Evolutionary conservation across 805 yeast genomes (phyloP).

Genomic region (Wickerhamiella allomyrinae): DNA sequence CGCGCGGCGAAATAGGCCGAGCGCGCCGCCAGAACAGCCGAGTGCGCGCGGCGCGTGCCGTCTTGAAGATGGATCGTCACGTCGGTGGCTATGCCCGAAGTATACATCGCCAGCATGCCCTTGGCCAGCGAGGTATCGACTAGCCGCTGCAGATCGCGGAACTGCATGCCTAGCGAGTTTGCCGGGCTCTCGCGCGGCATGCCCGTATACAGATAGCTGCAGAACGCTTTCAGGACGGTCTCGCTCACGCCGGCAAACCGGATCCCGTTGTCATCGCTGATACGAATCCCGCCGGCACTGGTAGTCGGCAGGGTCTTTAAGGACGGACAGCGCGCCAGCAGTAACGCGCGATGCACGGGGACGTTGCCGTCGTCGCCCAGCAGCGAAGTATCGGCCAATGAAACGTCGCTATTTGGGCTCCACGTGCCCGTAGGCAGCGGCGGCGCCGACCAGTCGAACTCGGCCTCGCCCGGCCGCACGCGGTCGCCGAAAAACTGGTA

Average conservation of each 20-base stretch:
- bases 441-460: neutral
- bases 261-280: neutral
- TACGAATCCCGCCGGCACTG: neutral
- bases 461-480: neutral
- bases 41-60: slow-evolving; percentile 2
- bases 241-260: neutral
- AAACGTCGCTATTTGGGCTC: neutral
- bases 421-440: neutral
- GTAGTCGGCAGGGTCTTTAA: slow-evolving; percentile 2
- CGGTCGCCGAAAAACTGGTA: slow-evolving; percentile 4
- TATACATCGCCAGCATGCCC: slow-evolving; percentile 12
- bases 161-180: slow-evolving; percentile 7
- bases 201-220: slow-evolving; percentile 3
- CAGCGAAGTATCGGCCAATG: neutral
- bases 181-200: slow-evolving; percentile 3
- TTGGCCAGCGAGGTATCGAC: slow-evolving; percentile 6
- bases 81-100: slow-evolving; percentile 9
- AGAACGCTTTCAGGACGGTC: neutral
- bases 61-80: slow-evolving; percentile 3
- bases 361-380: neutral
- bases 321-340: slow-evolving; percentile 15
- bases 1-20: slow-evolving; percentile 12
- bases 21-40: slow-evolving; percentile 1
- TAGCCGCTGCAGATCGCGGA: slow-evolving; percentile 11
- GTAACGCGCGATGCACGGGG: slow-evolving; percentile 8